These are phyloP conservation scores for Fusarium verrucosum DNA, from an alignment of 2,329 filamentous ascomycete genomes.

Conservation along the genomic window DNA sequence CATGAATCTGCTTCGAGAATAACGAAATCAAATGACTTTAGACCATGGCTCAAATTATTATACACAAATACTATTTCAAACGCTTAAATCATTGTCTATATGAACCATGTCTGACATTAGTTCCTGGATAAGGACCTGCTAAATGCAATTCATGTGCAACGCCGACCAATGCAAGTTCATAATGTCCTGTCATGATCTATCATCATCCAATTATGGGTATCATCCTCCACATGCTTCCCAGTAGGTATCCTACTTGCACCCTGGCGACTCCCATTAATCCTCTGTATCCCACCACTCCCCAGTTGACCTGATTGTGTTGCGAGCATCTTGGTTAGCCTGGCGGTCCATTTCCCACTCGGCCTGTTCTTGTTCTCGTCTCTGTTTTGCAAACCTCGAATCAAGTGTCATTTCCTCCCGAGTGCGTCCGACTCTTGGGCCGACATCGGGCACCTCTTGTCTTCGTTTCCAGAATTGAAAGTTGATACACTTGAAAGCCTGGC, in stretches of 20 bases:
- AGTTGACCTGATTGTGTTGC: slow-evolving; percentile 19
- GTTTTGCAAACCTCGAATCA: slow-evolving; percentile 59
- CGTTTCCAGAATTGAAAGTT: slow-evolving; percentile 27
- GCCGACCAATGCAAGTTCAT: slow-evolving; percentile 27
- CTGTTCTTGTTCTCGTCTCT: slow-evolving; percentile 59
- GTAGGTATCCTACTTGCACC: neutral
- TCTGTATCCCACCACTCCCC: slow-evolving; percentile 48
- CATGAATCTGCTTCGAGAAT: slow-evolving; percentile 10
- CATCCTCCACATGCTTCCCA: neutral
- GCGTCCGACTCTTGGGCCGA: slow-evolving; percentile 50
- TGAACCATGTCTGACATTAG: neutral
- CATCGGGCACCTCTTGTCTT: slow-evolving; percentile 8
- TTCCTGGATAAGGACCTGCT: neutral
- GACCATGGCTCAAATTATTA: neutral
- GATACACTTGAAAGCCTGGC: slow-evolving; percentile 15
- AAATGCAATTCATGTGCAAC: slow-evolving; percentile 22
- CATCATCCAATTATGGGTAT: slow-evolving; percentile 33
- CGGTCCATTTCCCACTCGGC: slow-evolving; percentile 47
- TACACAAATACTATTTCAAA: neutral
- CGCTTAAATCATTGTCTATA: neutral
- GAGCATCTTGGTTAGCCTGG: neutral
- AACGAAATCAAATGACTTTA: slow-evolving; percentile 5
- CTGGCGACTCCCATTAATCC: slow-evolving; percentile 1
- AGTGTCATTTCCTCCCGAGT: slow-evolving; percentile 63
- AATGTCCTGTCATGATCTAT: slow-evolving; percentile 9